These are phyloP conservation scores for Penicillium sp. DNA, from an alignment of 2,329 filamentous ascomycete genomes.

Conservation along the genomic window DNA sequence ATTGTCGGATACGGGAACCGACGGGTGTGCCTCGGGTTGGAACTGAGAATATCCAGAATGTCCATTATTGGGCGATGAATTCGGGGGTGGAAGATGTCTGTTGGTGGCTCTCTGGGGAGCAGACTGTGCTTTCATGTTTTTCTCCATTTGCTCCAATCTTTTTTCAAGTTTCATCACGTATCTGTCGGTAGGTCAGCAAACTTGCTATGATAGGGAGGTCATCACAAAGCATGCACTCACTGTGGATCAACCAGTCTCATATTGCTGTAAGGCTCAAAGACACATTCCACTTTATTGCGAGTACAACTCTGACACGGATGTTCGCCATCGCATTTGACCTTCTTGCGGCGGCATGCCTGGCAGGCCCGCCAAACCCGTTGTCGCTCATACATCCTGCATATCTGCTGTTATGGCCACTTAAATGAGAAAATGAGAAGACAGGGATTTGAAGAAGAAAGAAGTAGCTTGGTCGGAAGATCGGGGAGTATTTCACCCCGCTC, in stretches of 20 bases:
- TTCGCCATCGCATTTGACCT: conserved; percentile 28
- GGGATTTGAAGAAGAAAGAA: background rate
- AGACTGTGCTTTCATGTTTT: conserved; percentile 6
- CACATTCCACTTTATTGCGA: conserved; percentile 17
- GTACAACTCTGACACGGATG: conserved; percentile 26
- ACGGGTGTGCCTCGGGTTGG: background rate
- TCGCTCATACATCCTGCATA: conserved; percentile 16
- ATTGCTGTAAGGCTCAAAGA: conserved; percentile 17
- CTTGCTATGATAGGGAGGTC: background rate
- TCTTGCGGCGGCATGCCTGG: conserved; percentile 26
- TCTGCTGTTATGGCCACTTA: background rate
- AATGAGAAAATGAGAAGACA: background rate
- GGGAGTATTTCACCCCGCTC: background rate
- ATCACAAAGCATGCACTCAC: conserved; percentile 5
- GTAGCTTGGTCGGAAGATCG: background rate
- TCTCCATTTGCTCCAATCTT: conserved; percentile 8
- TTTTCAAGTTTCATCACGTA: conserved; percentile 13
- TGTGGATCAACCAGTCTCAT: conserved; percentile 18
- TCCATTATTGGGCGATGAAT: background rate
- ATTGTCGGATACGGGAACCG: background rate
- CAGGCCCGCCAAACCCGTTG: conserved; percentile 28
- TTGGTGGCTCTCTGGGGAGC: background rate
- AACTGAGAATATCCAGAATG: background rate
- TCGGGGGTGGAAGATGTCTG: background rate
- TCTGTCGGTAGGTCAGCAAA: background rate